Percentiles rank a stretch among this genome's conserved stretches.
Conservation (phyloP, 2,329 filamentous ascomycete species). For the Raffaelea ambrosiae region DNA sequence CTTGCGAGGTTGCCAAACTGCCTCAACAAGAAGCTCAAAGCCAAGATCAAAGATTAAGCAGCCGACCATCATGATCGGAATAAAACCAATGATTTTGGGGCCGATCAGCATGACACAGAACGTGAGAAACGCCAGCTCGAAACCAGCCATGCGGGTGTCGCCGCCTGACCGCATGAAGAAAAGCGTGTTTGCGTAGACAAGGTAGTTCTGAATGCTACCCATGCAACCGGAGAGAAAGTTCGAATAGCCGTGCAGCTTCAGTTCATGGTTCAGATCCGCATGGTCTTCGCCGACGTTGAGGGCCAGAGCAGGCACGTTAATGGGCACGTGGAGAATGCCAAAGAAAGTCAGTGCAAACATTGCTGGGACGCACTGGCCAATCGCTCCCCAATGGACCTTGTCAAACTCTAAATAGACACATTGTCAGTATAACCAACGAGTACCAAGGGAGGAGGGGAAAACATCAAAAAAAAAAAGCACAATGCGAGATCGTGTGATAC, state of each 20-base stretch:
- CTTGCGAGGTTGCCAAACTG: slow-evolving; percentile 78
- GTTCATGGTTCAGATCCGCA: slow-evolving; percentile 79
- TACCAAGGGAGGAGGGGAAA: slow-evolving; percentile 8
- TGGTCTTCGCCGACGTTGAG: slow-evolving; percentile 89
- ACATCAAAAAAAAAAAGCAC: too few species aligned
- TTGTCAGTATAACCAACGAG: slow-evolving; percentile 15
- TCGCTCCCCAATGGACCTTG: slow-evolving; percentile 72
- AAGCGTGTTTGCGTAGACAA: slow-evolving; percentile 96
- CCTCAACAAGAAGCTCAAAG: slow-evolving; percentile 84
- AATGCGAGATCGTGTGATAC: too few species aligned
- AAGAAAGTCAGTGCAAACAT: slow-evolving; percentile 98
- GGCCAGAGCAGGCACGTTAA: slow-evolving; percentile 91
- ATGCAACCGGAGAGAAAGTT: slow-evolving; percentile 81
- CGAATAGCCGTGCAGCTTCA: slow-evolving; percentile 86
- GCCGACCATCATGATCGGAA: slow-evolving; percentile 94
- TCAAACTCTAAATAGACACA: slow-evolving; percentile 55
- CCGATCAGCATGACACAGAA: slow-evolving; percentile 77
- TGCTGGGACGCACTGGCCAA: slow-evolving; percentile 77
- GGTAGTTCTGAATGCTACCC: slow-evolving; percentile 92
- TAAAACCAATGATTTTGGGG: slow-evolving; percentile 82
- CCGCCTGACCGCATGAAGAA: slow-evolving; percentile 93
- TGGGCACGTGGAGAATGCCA: slow-evolving; percentile 91
- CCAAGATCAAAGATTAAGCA: slow-evolving; percentile 91
- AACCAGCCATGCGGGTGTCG: slow-evolving; percentile 74
- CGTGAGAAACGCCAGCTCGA: slow-evolving; percentile 74